Conservation (phyloP, 179 eudicot species). For the Sideroxylon spinosum region DNA sequence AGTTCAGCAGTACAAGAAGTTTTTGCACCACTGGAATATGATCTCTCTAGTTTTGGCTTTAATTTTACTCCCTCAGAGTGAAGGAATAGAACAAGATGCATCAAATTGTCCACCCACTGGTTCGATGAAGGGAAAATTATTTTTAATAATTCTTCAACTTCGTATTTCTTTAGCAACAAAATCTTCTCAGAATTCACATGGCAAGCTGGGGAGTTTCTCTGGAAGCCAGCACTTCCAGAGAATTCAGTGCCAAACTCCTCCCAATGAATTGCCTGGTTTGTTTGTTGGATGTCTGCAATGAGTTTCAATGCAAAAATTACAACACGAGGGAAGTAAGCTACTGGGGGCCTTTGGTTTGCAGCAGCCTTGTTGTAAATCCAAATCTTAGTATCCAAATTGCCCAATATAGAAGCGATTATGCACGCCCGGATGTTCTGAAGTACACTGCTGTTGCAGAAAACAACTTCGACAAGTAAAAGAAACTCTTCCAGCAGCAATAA, state of each 20-base stretch:
- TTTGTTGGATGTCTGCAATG: constrained; percentile 53
- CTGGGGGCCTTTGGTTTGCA: constrained; percentile 55
- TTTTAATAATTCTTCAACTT: constrained; percentile 52
- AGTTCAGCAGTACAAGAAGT: constrained; percentile 47
- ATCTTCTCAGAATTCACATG: constrained; percentile 39
- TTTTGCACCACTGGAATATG: constrained; percentile 59
- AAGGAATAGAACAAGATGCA: constrained; percentile 68
- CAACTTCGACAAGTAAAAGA: constrained; percentile 57
- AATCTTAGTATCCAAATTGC: constrained; percentile 44
- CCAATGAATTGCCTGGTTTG: constrained; percentile 32
- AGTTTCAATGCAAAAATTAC: constrained; percentile 60
- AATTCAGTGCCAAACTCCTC: constrained; percentile 33
- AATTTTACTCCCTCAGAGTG: constrained; percentile 85
- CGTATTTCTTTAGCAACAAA: constrained; percentile 46
- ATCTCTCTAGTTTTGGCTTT: constrained; percentile 71
- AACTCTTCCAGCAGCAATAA: constrained; percentile 72
- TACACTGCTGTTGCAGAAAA: constrained; percentile 48
- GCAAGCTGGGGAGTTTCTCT: constrained; percentile 38
- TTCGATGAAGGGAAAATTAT: constrained; percentile 56
- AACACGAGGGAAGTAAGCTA: constrained; percentile 79
- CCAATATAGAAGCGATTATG: constrained; percentile 61
- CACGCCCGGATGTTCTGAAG: constrained; percentile 69
- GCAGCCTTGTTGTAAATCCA: constrained; percentile 59
- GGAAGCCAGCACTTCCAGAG: constrained; percentile 30
- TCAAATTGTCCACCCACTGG: constrained; percentile 79